A percentile compares a stretch with the other conserved stretches of the same genome.
Evolutionary conservation across 345 rosid species (phyloP).

Genomic region (Lenwebbia sp.): DNA sequence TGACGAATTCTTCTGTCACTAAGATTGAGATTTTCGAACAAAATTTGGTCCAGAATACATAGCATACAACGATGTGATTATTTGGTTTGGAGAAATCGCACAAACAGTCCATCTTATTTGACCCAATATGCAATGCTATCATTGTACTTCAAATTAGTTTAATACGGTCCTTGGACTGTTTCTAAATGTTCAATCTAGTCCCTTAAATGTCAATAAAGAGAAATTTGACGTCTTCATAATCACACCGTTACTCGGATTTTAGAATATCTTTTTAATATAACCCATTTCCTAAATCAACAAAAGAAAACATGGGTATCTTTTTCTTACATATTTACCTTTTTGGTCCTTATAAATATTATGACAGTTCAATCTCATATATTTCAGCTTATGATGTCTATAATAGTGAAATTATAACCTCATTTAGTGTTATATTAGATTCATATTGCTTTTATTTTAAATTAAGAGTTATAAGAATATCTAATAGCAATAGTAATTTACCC

Average conservation of each 20-base stretch:
- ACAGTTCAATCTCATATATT: not conserved
- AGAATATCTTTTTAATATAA: not conserved
- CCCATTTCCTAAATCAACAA: not conserved
- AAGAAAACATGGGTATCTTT: not conserved
- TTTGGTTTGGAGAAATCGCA: accelerated
- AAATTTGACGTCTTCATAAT: not conserved
- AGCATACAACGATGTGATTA: not conserved
- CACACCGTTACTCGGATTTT: not conserved
- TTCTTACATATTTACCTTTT: not conserved
- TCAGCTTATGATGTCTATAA: not conserved
- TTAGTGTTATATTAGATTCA: not conserved
- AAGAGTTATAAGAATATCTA: not conserved
- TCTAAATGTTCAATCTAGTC: not conserved
- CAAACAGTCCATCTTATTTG: not conserved
- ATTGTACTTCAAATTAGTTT: not conserved
- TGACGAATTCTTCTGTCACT: not conserved
- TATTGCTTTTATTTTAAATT: not conserved
- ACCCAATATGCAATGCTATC: not conserved
- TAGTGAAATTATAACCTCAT: not conserved
- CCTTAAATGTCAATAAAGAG: not conserved
- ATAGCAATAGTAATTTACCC: not conserved
- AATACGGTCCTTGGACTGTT: not conserved
- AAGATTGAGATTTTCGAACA: not conserved
- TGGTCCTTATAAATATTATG: not conserved
- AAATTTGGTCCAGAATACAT: not conserved